Conservation (phyloP, 495 filamentous ascomycete genomes). For the Aspergillus egyptiacus region DNA sequence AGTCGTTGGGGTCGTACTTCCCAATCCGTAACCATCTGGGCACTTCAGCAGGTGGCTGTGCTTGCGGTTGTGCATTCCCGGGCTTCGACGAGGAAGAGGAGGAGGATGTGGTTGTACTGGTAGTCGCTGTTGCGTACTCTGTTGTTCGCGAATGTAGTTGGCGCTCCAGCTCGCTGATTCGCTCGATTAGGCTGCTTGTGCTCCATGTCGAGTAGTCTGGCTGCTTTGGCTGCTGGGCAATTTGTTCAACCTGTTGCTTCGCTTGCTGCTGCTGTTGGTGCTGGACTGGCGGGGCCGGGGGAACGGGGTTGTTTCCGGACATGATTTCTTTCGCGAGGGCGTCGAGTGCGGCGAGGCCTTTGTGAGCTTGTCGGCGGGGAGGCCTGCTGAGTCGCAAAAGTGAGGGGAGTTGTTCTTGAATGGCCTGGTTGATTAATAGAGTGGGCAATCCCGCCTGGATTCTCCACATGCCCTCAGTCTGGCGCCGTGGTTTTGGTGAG, state of each 20-base stretch:
- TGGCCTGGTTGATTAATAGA: no score
- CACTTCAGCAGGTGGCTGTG: constrained; percentile 9
- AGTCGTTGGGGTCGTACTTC: constrained; percentile 18
- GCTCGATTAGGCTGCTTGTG: constrained; percentile 56
- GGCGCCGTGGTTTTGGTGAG: neutral
- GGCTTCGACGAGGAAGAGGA: neutral
- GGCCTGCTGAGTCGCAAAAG: neutral
- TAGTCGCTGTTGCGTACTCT: constrained; percentile 34
- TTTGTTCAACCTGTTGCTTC: neutral
- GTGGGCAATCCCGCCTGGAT: neutral
- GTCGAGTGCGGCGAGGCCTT: constrained; percentile 1
- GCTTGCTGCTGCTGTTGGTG: neutral
- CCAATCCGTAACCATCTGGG: constrained; percentile 4
- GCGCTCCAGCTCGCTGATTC: constrained; percentile 59
- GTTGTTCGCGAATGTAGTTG: constrained; percentile 47
- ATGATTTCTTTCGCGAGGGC: constrained; percentile 5
- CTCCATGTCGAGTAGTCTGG: constrained; percentile 57
- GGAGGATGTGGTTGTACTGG: constrained; percentile 7
- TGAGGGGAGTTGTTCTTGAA: neutral
- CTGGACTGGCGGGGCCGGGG: neutral
- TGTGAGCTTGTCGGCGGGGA: neutral
- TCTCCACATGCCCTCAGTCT: constrained; percentile 19
- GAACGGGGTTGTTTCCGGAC: neutral
- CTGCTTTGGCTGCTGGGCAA: constrained; percentile 1
- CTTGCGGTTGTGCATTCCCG: neutral